These are phyloP conservation scores for Cynanchum wilfordii DNA, from an alignment of 257 asterid genomes.

Conservation along the genomic window DNA sequence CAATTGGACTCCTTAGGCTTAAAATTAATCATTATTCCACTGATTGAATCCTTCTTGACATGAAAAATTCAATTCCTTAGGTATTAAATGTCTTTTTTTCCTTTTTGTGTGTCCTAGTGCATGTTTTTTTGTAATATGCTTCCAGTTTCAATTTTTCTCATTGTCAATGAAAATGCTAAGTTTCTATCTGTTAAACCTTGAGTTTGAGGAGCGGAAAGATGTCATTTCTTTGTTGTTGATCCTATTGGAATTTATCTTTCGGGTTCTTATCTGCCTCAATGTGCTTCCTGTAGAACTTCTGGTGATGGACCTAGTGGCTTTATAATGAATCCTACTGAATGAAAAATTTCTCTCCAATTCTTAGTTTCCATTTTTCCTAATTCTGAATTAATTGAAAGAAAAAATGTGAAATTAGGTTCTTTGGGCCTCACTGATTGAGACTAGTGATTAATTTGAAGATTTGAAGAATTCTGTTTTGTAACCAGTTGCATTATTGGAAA, in stretches of 20 bases:
- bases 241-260: not conserved
- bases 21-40: too few species aligned
- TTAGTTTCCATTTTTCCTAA: not conserved
- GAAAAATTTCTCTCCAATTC: not conserved
- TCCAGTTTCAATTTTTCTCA: slow-evolving; percentile 2
- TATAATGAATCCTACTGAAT: not conserved
- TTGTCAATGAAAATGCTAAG: not conserved
- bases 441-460: not conserved
- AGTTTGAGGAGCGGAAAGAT: not conserved
- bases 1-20: too few species aligned
- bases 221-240: not conserved
- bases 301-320: not conserved
- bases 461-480: too few species aligned
- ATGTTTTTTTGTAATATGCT: not conserved
- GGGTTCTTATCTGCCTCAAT: not conserved
- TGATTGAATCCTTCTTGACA: too few species aligned
- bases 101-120: too few species aligned
- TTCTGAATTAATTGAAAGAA: not conserved
- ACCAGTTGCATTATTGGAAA: not conserved
- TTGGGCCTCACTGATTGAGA: not conserved
- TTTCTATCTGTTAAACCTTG: not conserved
- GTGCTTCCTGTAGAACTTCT: not conserved
- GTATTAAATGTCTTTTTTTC: too few species aligned
- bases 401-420: not conserved
- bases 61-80: too few species aligned